These are phyloP conservation scores for Trichophyton mentagrophytes DNA, from an alignment of 2,329 filamentous ascomycete genomes.

Conservation along the genomic window DNA sequence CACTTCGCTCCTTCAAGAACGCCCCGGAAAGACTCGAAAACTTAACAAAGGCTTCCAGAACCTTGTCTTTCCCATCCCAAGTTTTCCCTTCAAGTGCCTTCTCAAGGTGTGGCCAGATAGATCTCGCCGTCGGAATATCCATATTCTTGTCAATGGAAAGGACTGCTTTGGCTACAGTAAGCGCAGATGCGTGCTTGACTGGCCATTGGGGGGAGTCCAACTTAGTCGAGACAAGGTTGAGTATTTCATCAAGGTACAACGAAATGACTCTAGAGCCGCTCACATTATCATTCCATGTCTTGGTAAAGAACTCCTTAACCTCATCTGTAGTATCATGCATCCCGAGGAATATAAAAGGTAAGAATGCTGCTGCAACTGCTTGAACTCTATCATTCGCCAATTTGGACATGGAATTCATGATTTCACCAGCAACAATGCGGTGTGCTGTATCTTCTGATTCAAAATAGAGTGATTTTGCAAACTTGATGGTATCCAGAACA, in stretches of 20 bases:
- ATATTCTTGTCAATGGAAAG: conserved; percentile 2
- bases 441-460: conserved; percentile 62
- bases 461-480: conserved; percentile 61
- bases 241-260: conserved; percentile 74
- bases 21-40: conserved; percentile 55
- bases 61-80: conserved; percentile 79
- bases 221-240: conserved; percentile 51
- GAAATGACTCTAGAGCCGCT: conserved; percentile 70
- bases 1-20: conserved; percentile 45
- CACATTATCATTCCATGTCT: conserved; percentile 84
- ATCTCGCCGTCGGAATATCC: not conserved
- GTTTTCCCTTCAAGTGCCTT: conserved; percentile 77
- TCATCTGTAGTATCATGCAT: conserved; percentile 75
- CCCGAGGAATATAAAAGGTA: conserved; percentile 80
- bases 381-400: conserved; percentile 81
- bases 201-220: conserved; percentile 77
- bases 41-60: conserved; percentile 65
- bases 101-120: conserved; percentile 72
- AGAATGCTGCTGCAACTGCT: conserved; percentile 56
- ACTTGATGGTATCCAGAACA: conserved; percentile 42
- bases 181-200: conserved; percentile 75
- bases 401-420: conserved; percentile 71
- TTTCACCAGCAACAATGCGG: conserved; percentile 66
- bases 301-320: conserved; percentile 64
- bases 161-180: conserved; percentile 63